These are phyloP conservation scores for Leccinum uliginosum DNA, from an alignment of 768 basidiomycete genomes.

Conservation along the genomic window DNA sequence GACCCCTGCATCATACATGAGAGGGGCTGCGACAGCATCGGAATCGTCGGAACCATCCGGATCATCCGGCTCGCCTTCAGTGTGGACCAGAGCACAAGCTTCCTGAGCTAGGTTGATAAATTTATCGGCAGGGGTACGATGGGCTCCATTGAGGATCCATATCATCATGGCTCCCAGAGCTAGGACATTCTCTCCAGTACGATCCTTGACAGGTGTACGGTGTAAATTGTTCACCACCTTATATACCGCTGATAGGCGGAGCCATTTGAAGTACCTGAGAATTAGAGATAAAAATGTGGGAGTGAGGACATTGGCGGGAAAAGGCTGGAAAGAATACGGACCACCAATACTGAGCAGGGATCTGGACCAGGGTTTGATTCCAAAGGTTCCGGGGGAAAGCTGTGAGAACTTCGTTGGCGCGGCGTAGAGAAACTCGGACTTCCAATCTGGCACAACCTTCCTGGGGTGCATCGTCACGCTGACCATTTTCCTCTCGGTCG, in stretches of 20 bases:
- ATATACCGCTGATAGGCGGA: neutral
- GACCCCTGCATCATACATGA: constrained; percentile 5
- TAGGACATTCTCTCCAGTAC: neutral
- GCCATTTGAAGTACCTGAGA: constrained; percentile 9
- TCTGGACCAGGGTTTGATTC: neutral
- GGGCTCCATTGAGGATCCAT: constrained; percentile 3
- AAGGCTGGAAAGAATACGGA: neutral
- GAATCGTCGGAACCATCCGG: neutral
- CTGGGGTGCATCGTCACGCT: neutral
- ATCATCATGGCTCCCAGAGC: constrained; percentile 2
- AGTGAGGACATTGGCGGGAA: neutral
- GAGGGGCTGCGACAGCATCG: neutral
- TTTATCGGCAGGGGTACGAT: neutral
- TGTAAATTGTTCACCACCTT: neutral
- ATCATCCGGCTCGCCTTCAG: neutral
- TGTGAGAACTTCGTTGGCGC: neutral
- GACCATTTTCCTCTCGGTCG: neutral
- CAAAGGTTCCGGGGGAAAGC: neutral
- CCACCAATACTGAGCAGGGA: constrained; percentile 2
- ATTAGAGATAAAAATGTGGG: neutral
- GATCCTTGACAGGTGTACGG: neutral
- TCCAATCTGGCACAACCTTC: constrained; percentile 5
- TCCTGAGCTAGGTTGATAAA: neutral
- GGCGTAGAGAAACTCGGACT: neutral
- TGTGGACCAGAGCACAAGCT: neutral